Evolutionary conservation across 805 yeast species (phyloP).

Genomic region (Wickerhamiella alocasiicola): DNA sequence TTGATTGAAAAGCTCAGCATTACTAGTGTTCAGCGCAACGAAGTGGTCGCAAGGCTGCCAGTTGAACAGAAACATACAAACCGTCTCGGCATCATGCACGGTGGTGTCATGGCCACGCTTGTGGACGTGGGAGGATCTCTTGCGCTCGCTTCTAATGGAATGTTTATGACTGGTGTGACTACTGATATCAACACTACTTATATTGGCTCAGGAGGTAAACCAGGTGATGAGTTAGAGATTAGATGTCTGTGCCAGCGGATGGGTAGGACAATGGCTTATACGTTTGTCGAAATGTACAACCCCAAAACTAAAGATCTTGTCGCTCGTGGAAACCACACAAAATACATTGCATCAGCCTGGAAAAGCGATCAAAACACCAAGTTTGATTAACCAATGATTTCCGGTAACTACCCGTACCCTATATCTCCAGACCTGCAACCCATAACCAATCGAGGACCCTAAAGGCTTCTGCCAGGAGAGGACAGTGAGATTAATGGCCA

Average conservation of each 20-base stretch:
- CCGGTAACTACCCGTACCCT: too few relatives aligned
- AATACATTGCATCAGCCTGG: conserved; percentile 29
- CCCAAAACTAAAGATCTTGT: conserved; percentile 15
- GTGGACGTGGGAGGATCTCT: conserved; percentile 36
- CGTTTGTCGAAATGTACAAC: conserved; percentile 27
- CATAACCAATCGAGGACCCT: too few relatives aligned
- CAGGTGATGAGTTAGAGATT: conserved; percentile 20
- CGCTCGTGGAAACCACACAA: conserved; percentile 35
- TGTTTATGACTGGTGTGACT: conserved; percentile 33
- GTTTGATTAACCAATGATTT: conserved; percentile 10
- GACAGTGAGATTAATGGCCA: too few relatives aligned
- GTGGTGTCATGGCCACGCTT: conserved; percentile 31
- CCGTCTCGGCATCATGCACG: conserved; percentile 31
- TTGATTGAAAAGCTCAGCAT: conserved; percentile 20
- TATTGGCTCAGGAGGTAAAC: conserved; percentile 29
- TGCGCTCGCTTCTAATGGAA: conserved; percentile 32
- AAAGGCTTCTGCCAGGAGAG: too few relatives aligned
- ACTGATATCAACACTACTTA: conserved; percentile 33
- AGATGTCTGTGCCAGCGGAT: conserved; percentile 27
- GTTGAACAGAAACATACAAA: conserved; percentile 30
- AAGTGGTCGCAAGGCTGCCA: conserved; percentile 25
- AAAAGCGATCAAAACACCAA: conserved; percentile 24
- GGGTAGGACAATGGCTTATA: conserved; percentile 33
- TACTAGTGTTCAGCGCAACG: conserved; percentile 25
- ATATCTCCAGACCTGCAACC: too few relatives aligned